Conservation (phyloP, 2,329 filamentous ascomycete species). For the Cordyceps cicadae region DNA sequence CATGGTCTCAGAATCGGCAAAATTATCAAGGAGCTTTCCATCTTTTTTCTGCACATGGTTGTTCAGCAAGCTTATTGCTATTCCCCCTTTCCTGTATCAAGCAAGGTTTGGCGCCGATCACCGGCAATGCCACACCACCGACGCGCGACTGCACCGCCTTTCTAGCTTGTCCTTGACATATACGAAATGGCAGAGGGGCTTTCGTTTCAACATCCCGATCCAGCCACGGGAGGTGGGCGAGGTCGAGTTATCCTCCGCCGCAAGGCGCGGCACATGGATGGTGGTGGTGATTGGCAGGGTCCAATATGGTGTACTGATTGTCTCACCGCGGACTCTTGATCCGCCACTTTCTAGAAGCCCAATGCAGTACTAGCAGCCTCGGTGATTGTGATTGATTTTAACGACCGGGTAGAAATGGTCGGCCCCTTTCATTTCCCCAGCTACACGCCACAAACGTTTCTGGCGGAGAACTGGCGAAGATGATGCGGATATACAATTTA, state of each 20-base stretch:
- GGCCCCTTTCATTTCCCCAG: slow-evolving; percentile 8
- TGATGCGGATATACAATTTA: not conserved
- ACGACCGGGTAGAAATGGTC: not conserved
- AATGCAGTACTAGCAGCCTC: not conserved
- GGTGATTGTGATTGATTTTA: not conserved
- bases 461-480: not conserved
- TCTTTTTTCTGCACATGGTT: not conserved
- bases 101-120: slow-evolving; percentile 6
- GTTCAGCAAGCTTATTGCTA: not conserved
- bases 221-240: not conserved
- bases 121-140: not conserved
- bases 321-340: slow-evolving; percentile 6
- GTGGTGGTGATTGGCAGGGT: slow-evolving; percentile 10
- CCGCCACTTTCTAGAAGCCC: slow-evolving; percentile 10
- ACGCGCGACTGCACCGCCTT: not conserved
- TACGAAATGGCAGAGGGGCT: not conserved
- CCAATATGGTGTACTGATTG: not conserved
- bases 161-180: not conserved
- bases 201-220: slow-evolving; percentile 4
- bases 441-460: slow-evolving; percentile 1
- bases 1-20: not conserved
- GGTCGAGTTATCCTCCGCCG: not conserved
- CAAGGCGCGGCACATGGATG: not conserved
- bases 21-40: not conserved
- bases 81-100: not conserved